These are phyloP conservation scores for Trichoderma gracile DNA, from an alignment of 2,329 filamentous ascomycete genomes.

Conservation along the genomic window DNA sequence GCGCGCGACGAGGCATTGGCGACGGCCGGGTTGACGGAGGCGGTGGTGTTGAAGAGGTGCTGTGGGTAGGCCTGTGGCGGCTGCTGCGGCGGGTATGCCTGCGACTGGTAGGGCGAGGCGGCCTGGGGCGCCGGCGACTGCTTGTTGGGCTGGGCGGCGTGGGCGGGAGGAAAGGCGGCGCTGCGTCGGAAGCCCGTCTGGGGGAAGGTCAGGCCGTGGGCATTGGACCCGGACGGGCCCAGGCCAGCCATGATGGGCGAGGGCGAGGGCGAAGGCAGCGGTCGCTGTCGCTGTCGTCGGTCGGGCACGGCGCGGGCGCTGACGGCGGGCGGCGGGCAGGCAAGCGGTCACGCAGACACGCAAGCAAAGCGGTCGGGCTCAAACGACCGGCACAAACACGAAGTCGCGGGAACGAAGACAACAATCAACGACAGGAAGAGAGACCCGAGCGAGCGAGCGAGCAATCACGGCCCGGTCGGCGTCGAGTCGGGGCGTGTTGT, in stretches of 20 bases:
- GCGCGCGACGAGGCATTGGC: conserved; percentile 50
- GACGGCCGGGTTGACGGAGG: conserved; percentile 50
- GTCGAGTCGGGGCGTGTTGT: conserved; percentile 11
- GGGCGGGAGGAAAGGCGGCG: conserved; percentile 46
- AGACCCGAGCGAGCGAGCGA: background rate
- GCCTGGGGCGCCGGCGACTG: conserved; percentile 57
- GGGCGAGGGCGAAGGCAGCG: no score
- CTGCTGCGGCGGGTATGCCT: conserved; percentile 56
- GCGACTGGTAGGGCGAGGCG: conserved; percentile 56
- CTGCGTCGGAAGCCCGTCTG: conserved; percentile 53
- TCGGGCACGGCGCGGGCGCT: conserved; percentile 21
- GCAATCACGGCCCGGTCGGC: conserved; percentile 13
- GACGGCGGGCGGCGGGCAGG: background rate
- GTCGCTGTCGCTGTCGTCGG: conserved; percentile 2
- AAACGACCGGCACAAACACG: no score
- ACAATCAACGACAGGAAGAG: background rate
- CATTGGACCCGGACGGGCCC: conserved; percentile 52
- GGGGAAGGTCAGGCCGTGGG: conserved; percentile 56
- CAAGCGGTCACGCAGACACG: no score
- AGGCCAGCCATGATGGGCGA: conserved; percentile 48
- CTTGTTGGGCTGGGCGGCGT: conserved; percentile 55
- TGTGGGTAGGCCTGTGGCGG: conserved; percentile 52
- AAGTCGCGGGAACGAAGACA: background rate
- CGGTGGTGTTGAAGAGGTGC: conserved; percentile 53
- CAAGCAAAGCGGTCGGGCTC: no score